Base-by-base conservation (phyloP, 176 grass and related monocot species). In the Oryza officinalis region DNA sequence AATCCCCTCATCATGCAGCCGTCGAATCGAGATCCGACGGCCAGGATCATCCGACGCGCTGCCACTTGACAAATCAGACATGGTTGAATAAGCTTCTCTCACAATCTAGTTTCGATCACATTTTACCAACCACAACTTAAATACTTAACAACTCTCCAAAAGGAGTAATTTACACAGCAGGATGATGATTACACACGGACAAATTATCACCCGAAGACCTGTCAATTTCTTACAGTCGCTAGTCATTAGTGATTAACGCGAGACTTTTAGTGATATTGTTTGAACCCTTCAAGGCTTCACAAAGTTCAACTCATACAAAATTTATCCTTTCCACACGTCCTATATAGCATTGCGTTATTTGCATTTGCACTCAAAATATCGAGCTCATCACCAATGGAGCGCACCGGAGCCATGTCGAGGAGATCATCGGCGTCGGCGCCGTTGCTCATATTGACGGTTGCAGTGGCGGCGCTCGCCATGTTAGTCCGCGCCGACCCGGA, bases 401-500 rank as follows among this genome's bases (percentile, higher is more conserved):
- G 45, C 11, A 45, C 20, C 18, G 26, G 18, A 52, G 40, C 23
- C 78, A 72, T 70, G 72, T 69, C 40, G 49, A 74, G 13, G 18
- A 3, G 67, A 13, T 8, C 79, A 2, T 2, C 52, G 3, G 8
- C 11, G n/a, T n/a, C n/a, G 80, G 7, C 31, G 2, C 15, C 30
- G 4, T 25, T 85, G 0, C 40, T 85, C 30, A 18, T 78, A 3
- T 8, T 82, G 12, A 14, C 32, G 23, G 28, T 18, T 15, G 27
- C 49, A n/a, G n/a, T n/a, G 15, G 4, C 32, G 10, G 40, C 13
- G 41, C 13, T 59, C 15, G 23, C 82, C 10, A 8, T 26, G 30
- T 15, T 84, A 35, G 65, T 57, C 23, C 71, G 17, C 6, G 87
- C 65, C 8, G 95, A 97, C 75, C 90, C 92, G 0, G 88, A 92